phyloP scores from a whole-genome alignment of 139 green algal genomes.

The Chlamydomonas asymmetrica region DNA sequence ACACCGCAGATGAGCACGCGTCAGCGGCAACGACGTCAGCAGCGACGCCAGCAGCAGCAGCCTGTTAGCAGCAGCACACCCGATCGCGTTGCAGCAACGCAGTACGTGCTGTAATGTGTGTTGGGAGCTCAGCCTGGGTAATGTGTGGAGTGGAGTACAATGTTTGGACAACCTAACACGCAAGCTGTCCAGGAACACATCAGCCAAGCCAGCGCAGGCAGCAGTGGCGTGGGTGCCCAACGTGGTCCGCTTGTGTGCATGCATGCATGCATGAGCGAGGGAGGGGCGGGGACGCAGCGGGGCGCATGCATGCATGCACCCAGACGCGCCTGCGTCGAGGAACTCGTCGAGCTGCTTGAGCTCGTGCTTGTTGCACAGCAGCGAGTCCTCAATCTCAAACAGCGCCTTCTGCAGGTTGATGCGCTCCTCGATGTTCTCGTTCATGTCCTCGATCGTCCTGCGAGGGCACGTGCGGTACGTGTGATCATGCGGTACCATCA shows the following conservation, averaged over 20 bases:
- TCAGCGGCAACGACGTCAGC: background rate
- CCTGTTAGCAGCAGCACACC: background rate
- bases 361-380: slow-evolving; percentile 65
- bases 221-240: too few relatives aligned
- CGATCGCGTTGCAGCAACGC: background rate
- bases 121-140: too few relatives aligned
- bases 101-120: background rate
- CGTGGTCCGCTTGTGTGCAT: too few relatives aligned
- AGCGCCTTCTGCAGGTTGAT: slow-evolving; percentile 81
- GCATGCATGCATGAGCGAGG: background rate
- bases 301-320: too few relatives aligned
- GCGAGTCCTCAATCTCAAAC: slow-evolving; percentile 81
- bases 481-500: too few relatives aligned
- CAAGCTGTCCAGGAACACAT: too few relatives aligned
- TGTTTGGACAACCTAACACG: too few relatives aligned
- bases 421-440: slow-evolving; percentile 80
- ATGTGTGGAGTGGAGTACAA: too few relatives aligned
- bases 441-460: slow-evolving; percentile 56
- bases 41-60: background rate
- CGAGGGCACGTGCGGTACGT: background rate
- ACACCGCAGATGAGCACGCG: background rate
- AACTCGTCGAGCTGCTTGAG: slow-evolving; percentile 53
- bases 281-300: background rate
- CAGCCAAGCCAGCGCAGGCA: too few relatives aligned
- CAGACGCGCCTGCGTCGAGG: slow-evolving; percentile 24